These are phyloP conservation scores for Elasticomyces elasticus DNA, from an alignment of 495 filamentous ascomycete genomes.

Conservation along the genomic window DNA sequence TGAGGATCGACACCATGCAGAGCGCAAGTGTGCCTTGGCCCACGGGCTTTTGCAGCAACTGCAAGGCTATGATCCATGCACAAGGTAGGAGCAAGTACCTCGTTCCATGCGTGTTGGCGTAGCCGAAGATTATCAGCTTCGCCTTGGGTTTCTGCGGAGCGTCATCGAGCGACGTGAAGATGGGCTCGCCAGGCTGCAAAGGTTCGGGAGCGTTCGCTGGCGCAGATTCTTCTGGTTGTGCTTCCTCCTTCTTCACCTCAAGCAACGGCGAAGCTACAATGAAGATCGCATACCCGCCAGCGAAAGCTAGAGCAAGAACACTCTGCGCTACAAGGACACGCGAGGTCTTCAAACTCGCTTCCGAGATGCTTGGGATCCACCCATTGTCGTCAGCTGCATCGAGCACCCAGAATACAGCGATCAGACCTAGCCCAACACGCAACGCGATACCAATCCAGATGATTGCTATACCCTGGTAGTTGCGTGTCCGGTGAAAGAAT, in stretches of 20 bases:
- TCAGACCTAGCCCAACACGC: constrained; percentile 62
- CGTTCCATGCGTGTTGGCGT: constrained; percentile 83
- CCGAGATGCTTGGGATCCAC: constrained; percentile 58
- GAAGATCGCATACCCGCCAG: constrained; percentile 40
- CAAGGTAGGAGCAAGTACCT: constrained; percentile 77
- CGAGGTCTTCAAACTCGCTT: constrained; percentile 57
- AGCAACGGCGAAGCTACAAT: constrained; percentile 27
- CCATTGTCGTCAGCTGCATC: constrained; percentile 83
- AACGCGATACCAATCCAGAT: constrained; percentile 76
- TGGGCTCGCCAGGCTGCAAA: constrained; percentile 24
- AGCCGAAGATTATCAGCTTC: constrained; percentile 68
- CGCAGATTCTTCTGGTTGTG: constrained; percentile 18
- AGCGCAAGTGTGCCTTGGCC: constrained; percentile 73
- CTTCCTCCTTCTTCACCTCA: constrained; percentile 26
- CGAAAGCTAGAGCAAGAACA: constrained; percentile 57
- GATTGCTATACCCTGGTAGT: constrained; percentile 74
- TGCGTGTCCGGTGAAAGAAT: constrained; percentile 65
- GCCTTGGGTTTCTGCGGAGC: constrained; percentile 21
- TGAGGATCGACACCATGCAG: constrained; percentile 74
- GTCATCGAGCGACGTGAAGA: constrained; percentile 33
- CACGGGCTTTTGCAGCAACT: constrained; percentile 89
- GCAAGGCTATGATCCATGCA: constrained; percentile 63
- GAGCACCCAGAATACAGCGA: constrained; percentile 76
- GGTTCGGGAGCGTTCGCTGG: constrained; percentile 15
- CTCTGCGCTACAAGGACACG: constrained; percentile 67